Conservation (phyloP, 2,329 filamentous ascomycete genomes). For the Alternaria tenuissima region DNA sequence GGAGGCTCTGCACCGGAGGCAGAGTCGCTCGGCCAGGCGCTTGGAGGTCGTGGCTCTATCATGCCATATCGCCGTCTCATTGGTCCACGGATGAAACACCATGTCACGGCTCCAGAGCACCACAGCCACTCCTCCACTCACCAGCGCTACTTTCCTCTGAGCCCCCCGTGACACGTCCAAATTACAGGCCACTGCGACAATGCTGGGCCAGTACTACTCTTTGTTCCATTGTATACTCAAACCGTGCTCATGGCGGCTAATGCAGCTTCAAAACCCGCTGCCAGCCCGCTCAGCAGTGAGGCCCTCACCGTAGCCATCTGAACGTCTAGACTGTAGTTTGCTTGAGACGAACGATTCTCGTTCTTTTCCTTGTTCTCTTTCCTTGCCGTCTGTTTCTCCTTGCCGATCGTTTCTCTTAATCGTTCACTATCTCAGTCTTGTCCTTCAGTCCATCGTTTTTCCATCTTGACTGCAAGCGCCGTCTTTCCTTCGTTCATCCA, state of each 20-base stretch:
- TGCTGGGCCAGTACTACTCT: conserved; percentile 44
- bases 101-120: conserved; percentile 25
- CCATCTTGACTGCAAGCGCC: conserved; percentile 10
- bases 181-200: conserved; percentile 32
- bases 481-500: conserved; percentile 18
- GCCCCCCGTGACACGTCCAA: conserved; percentile 33
- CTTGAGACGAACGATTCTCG: conserved; percentile 34
- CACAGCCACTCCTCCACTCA: conserved; percentile 43
- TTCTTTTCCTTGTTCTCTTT: conserved; percentile 32
- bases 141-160: conserved; percentile 20
- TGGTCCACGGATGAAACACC: conserved; percentile 40
- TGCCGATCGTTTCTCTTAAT: conserved; percentile 49
- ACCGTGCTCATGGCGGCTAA: conserved; percentile 51
- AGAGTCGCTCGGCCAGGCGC: conserved; percentile 33
- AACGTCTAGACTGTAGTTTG: conserved; percentile 37
- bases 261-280: conserved; percentile 49
- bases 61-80: conserved; percentile 28
- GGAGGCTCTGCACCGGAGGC: conserved; percentile 14
- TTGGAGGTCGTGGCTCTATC: conserved; percentile 13
- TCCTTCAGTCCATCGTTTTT: conserved; percentile 25
- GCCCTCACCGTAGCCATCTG: conserved; percentile 30
- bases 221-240: conserved; percentile 43
- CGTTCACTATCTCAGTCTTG: conserved; percentile 29
- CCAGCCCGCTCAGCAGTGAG: conserved; percentile 36
- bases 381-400: conserved; percentile 27